These are phyloP conservation scores for Casaregolazyma suthepensis DNA, from an alignment of 1,139 yeast species.

Conservation along the genomic window DNA sequence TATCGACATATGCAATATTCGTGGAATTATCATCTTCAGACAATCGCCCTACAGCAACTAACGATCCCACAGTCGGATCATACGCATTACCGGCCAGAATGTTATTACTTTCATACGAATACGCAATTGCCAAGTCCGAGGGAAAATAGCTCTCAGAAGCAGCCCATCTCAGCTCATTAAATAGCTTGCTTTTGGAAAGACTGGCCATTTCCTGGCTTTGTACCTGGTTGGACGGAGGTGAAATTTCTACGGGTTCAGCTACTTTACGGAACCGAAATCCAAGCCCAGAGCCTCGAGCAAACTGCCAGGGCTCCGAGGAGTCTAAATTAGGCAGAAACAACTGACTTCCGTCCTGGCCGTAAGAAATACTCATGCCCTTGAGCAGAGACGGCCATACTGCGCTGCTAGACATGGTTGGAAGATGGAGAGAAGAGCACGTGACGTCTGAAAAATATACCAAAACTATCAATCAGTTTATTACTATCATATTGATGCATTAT, in stretches of 20 bases:
- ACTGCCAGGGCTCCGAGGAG: conserved; percentile 20
- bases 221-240: conserved; percentile 9
- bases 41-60: conserved; percentile 14
- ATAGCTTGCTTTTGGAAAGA: not conserved
- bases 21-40: conserved; percentile 5
- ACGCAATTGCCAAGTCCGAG: conserved; percentile 9
- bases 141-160: conserved; percentile 15
- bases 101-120: conserved; percentile 14
- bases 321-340: conserved; percentile 17
- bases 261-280: conserved; percentile 17
- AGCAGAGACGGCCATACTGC: not conserved
- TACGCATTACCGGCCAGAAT: conserved; percentile 12
- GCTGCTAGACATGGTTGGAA: not conserved
- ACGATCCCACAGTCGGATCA: conserved; percentile 20
- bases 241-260: conserved; percentile 10
- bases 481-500: not conserved
- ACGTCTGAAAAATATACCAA: not conserved
- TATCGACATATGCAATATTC: conserved; percentile 11
- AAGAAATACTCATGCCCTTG: conserved; percentile 7
- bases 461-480: not conserved
- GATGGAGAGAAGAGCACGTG: not conserved
- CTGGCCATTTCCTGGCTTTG: not conserved
- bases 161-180: conserved; percentile 1
- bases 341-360: conserved; percentile 23
- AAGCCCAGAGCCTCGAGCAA: conserved; percentile 21